Evolutionary conservation across 495 filamentous ascomycete genomes (phyloP), one percentile per base, ranked within the genome.

Genomic region (Penicillium simplicissimum): DNA sequence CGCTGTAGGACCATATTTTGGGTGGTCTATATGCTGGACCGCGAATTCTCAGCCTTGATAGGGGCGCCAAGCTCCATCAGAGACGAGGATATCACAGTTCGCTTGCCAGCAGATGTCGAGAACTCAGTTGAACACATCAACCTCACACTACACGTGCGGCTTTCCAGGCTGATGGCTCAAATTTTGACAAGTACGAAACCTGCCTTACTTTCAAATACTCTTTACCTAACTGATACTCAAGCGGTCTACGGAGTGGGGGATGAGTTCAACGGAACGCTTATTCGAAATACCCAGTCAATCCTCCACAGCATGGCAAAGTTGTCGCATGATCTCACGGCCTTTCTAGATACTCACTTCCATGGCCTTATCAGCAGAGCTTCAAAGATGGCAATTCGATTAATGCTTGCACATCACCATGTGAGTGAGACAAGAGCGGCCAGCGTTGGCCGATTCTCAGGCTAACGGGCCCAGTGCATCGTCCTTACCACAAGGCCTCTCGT

Each of bases 21-120:
- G 75, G 72, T 72, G 3, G 74, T 76, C 4, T 78, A 78, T 21
- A 69, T 78, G 63, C 64, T 78, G 1, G 75, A 78, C 47, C 55
- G 75, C 21, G 73, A 78, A 23, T 74, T 75, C 37, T 69, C 71
- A 5, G 71, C 75, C 33, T 52, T 74, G 2, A 76, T 78, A 17
- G 75, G 73, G 9, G 74, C 72, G 2, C 75, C 75, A 1, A 72
- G 70, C 57, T 70, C 68, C 4, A 71, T 78, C 9, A 58, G 69
- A 57, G 74, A 78, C 43, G 74, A 76, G 36, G 75, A 78, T 52
- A 76, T 78, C 38, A 75, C 72, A 15, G 74, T 71, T 4, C 66
- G 59, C 19, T 53, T 76, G 9, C 73, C 73, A 13, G 67, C 72
- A 25, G 64, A 73, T 19, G 60, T 67, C 11, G 58, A 65, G n/a